Evolutionary conservation across 78 protist species (phyloP), one percentile per base, ranked within the genome.

Genomic region (Dictyostelium discoideum): DNA sequence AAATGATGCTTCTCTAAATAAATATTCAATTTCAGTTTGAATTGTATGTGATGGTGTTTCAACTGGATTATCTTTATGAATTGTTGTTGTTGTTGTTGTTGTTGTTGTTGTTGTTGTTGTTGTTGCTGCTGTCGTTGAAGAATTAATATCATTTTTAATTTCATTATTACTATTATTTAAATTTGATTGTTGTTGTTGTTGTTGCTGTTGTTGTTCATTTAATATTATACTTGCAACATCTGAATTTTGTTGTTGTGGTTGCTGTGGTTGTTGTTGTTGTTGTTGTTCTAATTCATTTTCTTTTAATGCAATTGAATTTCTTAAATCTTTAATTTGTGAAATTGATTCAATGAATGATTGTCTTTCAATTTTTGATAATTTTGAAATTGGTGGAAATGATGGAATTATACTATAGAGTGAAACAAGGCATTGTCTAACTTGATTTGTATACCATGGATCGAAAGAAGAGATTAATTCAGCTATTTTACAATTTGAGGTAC

Each of bases 1-100:
- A 50, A 83, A 90, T 26, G 95, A 82, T 90, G 95, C 95, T n/a
- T 90, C 95, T 42, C 95, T 82, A 69, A 90, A 90, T 50, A 82
- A 18, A 72, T 82, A 90, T 73, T 90, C 89, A 22, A 82, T 65
- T n/a, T 90, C 95, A 5, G 88, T 67, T 60, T 81, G 65, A 79
- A 90, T 73, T 8, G 84, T 50, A 83, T 74, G 39, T 65, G 95
- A 90, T 44, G 95, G 95, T 54, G 95, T 80, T 57, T 81, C 60
- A 26, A 78, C 48, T 78, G 60, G 60, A 42, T 78, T 42, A 22
- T 78, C 60, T 9, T 78, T 78, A 78, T 78, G 37, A 78, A 29
- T 78, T 42, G 26, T 8, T 20, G 6, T 18, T 50, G 22, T 8
- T 20, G 6, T 18, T 50, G 22, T 8, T 20, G 6, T 18, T 50